Evolutionary conservation across 257 asterid genomes (phyloP).

Genomic region (Coffea canephora): DNA sequence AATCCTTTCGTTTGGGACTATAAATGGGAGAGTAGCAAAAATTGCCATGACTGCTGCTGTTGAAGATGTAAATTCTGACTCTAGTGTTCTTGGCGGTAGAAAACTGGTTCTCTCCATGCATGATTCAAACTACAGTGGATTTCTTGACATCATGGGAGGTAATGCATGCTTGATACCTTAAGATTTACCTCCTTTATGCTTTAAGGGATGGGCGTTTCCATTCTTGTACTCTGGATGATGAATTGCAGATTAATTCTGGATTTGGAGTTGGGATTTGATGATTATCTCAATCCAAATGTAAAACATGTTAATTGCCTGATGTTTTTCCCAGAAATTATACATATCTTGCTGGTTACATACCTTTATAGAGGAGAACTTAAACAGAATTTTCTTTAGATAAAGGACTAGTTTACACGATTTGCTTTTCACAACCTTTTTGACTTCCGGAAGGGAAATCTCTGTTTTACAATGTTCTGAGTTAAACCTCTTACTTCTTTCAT

Average conservation of each 20-base stretch:
- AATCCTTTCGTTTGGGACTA: constrained; percentile 54
- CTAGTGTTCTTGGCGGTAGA: constrained; percentile 51
- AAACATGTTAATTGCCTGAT: neutral
- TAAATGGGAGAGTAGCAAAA: constrained; percentile 60
- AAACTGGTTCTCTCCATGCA: constrained; percentile 47
- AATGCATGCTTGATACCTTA: constrained; percentile 4
- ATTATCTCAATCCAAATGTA: neutral
- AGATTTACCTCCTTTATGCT: neutral
- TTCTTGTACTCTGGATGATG: neutral
- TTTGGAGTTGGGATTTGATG: neutral
- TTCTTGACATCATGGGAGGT: constrained; percentile 78
- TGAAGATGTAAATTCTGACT: constrained; percentile 66
- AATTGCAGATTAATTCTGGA: neutral
- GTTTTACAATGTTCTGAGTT: neutral
- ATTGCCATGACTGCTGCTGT: constrained; percentile 84
- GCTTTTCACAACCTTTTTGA: neutral
- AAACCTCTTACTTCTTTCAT: neutral
- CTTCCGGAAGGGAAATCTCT: neutral
- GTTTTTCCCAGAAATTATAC: neutral
- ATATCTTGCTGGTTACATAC: neutral
- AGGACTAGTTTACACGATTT: neutral
- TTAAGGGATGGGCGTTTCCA: too few relatives aligned
- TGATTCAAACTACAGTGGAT: constrained; percentile 69
- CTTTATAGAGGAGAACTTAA: neutral
- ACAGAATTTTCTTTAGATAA: neutral